Base-by-base conservation (phyloP, 495 filamentous ascomycete genomes). In the Neurospora discreta region DNA sequence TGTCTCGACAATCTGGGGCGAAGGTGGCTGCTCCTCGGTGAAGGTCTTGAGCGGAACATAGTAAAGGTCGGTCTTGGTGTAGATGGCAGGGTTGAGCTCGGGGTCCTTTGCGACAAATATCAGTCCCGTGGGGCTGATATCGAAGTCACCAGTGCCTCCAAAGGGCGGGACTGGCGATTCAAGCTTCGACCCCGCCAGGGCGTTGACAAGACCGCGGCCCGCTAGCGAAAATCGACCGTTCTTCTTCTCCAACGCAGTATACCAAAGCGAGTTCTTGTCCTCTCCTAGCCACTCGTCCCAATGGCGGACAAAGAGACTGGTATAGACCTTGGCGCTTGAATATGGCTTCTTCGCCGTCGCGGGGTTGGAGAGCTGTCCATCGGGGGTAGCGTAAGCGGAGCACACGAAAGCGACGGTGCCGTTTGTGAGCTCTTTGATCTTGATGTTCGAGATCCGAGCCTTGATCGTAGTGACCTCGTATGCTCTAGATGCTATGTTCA, bases 91-190 rank as follows among this genome's bases (percentile, higher is more conserved):
- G 74, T 93, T 89, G 5, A 95, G 77, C 8, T 86, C 85, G 0
- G 94, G 94, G 75, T 96, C 93, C 75, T 93, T 96, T 0, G 94
- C 89, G 39, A 96, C 88, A 79, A 97, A 97, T 2, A 92, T 89
- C 71, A 98, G 84, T 3, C 87, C 87, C 69, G 77, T 81, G 46
- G 81, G 78, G 65, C 82, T 80, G 71, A 89, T 85, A 74, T 87
- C 88, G 70, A 85, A 92, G 77, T 90, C 87, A 39, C 81, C 80
- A 30, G 85, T 75, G 41, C 84, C 83, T 13, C 84, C 85, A 76
- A 91, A 86, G 0, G 87, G 84, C 65, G 87, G 79, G 9, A 89
- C 86, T 2, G 91, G 90, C 5, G 85, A 88, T 70, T 88, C 87
- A n/a, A 91, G 82, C 11, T 77, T 77, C 1, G 86, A 86, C 11